A percentile compares a stretch with the other conserved stretches of the same genome.
These are phyloP conservation scores for Macrophomina pseudophaseolina DNA, from an alignment of 2,329 filamentous ascomycete species.

Conservation along the genomic window DNA sequence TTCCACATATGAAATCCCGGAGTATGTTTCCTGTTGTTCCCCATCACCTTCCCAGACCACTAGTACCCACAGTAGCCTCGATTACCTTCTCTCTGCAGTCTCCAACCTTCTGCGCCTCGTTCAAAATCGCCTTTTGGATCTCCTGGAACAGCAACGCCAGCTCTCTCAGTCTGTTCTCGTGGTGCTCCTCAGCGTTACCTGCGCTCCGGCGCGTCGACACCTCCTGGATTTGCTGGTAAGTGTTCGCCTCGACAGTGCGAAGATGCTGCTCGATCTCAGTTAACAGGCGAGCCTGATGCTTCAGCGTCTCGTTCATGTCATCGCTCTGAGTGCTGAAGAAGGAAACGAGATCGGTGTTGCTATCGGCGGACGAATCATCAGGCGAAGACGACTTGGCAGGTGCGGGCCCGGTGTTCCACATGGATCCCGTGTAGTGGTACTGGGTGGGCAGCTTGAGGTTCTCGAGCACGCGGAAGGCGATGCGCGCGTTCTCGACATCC, in stretches of 20 bases:
- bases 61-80: slow-evolving; percentile 46
- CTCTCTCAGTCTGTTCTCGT: slow-evolving; percentile 45
- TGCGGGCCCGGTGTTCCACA: slow-evolving; percentile 32
- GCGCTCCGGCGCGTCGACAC: slow-evolving; percentile 39
- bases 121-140: slow-evolving; percentile 56
- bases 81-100: slow-evolving; percentile 54
- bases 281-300: slow-evolving; percentile 49
- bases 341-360: slow-evolving; percentile 51
- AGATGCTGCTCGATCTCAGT: slow-evolving; percentile 56
- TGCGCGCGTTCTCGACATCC: slow-evolving; percentile 71
- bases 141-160: slow-evolving; percentile 53
- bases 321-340: slow-evolving; percentile 52
- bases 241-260: slow-evolving; percentile 53
- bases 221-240: slow-evolving; percentile 50
- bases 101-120: slow-evolving; percentile 54
- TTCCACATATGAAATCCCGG: slow-evolving; percentile 9
- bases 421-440: slow-evolving; percentile 58
- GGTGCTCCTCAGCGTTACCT: slow-evolving; percentile 30
- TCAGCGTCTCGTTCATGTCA: slow-evolving; percentile 46
- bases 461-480: slow-evolving; percentile 75
- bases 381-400: slow-evolving; percentile 32
- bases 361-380: slow-evolving; percentile 36
- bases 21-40: neutral
- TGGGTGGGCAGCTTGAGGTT: slow-evolving; percentile 73
- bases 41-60: slow-evolving; percentile 33